Evolutionary conservation across 257 asterid genomes (phyloP), one percentile per base, ranked within the genome.

Genomic region (Cruciata laevipes): DNA sequence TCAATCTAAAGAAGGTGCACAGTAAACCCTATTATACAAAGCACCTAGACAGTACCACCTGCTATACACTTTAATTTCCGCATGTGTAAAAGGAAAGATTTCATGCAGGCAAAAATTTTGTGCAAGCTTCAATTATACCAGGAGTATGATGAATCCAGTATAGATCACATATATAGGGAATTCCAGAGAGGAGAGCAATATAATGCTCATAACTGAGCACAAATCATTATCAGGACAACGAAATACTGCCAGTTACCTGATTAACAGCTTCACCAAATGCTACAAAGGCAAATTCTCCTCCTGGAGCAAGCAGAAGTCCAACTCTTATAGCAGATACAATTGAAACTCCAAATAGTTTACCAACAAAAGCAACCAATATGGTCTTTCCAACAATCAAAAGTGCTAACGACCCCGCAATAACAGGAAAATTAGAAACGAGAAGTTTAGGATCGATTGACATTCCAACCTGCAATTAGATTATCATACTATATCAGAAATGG

Each of bases 181-280:
- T 42, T 63, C 18, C 27, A 55, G 65, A 71, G 5, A 3, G 4
- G 53, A 71, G 4, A 71, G 7, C 47, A 61, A 63, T 51, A 12
- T 8, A 11, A 9, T 11, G 52, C 35, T 0, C 40, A 5, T 17
- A 38, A 20, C 4, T 44, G 18, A 1, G 14, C 27, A 69, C 10
- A 64, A 35, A 55, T 24, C 32, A 53, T 27, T 61, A 17, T 51
- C n/a, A 37, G 37, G 56, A 51, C 58, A 68, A 77, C n/a, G 61
- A 18, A 71, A 44, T 42, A 32, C 3, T 73, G 63, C 70, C 30
- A 53, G 57, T 47, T 77, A 94, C 99, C 99, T 94, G 99, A 74
- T 88, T 94, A 78, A 90, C 99, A 73, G 99, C 99, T 83, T 94
- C 99, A 75, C 99, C 99, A 83, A 94, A 94, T 66, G 99, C 99